Evolutionary conservation across 805 yeast genomes (phyloP).

Genomic region (Candida boidinii): DNA sequence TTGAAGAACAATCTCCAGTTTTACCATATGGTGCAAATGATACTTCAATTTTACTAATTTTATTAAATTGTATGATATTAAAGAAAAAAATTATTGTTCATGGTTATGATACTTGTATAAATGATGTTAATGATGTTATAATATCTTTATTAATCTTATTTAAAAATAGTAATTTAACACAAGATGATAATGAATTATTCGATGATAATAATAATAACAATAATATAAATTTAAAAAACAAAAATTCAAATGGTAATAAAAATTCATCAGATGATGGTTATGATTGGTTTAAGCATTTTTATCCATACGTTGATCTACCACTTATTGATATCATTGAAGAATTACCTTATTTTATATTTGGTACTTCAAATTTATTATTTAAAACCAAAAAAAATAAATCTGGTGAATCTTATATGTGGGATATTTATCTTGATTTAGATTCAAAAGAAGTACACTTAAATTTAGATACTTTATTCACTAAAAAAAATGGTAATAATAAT

Average conservation of each 20-base stretch:
- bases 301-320: slow-evolving; percentile 57
- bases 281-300: no score
- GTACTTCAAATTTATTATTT: slow-evolving; percentile 62
- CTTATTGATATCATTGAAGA: slow-evolving; percentile 39
- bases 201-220: no score
- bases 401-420: slow-evolving; percentile 41
- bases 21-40: slow-evolving; percentile 7
- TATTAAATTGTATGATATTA: slow-evolving; percentile 39
- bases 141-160: no score
- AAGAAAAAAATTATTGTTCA: slow-evolving; percentile 33
- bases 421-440: slow-evolving; percentile 54
- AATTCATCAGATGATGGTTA: no score
- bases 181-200: slow-evolving; percentile 23
- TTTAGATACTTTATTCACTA: no score
- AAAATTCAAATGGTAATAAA: not conserved
- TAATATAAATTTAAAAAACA: not conserved
- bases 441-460: no score
- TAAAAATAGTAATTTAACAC: slow-evolving; percentile 31
- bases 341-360: slow-evolving; percentile 41
- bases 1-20: not conserved
- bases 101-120: slow-evolving; percentile 35
- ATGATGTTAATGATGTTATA: slow-evolving; percentile 37
- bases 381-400: slow-evolving; percentile 30
- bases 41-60: slow-evolving; percentile 37
- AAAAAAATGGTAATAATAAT: no score